Conservation (phyloP, 2,329 filamentous ascomycete species). For the Ceratocystiopsis minuta region DNA sequence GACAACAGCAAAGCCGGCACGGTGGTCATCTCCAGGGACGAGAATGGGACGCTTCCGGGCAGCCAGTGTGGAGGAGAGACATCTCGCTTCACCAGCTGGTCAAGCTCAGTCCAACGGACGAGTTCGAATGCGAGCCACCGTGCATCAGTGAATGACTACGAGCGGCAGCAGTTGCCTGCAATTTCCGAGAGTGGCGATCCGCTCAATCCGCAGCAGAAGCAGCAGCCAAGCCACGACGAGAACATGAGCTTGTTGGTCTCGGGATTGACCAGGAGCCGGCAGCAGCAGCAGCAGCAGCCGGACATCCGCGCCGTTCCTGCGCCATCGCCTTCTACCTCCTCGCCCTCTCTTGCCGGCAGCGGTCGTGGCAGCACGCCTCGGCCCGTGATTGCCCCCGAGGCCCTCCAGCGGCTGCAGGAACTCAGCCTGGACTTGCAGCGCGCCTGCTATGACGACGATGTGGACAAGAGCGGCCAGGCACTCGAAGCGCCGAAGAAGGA, state of each 20-base stretch:
- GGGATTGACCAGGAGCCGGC: no score
- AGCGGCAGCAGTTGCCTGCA: background rate
- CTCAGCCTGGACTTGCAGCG: slow-evolving; percentile 6
- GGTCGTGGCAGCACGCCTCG: slow-evolving; percentile 3
- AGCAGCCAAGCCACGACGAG: no score
- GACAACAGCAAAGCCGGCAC: slow-evolving; percentile 1
- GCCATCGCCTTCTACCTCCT: background rate
- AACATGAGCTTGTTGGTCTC: no score
- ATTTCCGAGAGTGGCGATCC: slow-evolving; percentile 2
- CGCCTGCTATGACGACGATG: background rate
- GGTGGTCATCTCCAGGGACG: background rate
- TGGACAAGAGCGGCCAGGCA: no score
- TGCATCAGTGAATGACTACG: background rate
- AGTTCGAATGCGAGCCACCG: slow-evolving; percentile 2
- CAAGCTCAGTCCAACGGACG: slow-evolving; percentile 4
- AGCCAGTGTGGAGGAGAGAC: slow-evolving; percentile 4
- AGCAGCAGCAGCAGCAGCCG: no score
- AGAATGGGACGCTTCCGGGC: background rate
- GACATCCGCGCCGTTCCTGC: no score
- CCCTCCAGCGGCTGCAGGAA: slow-evolving; percentile 6
- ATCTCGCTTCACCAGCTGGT: slow-evolving; percentile 10
- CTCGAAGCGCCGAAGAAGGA: no score
- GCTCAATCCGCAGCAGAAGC: background rate
- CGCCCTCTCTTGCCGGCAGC: slow-evolving; percentile 8
- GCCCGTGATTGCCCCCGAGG: background rate